A percentile compares a stretch with the other conserved stretches of the same genome.
These are phyloP conservation scores for Prillingera fragicola DNA, from an alignment of 1,284 basidiomycete genomes.

Conservation along the genomic window DNA sequence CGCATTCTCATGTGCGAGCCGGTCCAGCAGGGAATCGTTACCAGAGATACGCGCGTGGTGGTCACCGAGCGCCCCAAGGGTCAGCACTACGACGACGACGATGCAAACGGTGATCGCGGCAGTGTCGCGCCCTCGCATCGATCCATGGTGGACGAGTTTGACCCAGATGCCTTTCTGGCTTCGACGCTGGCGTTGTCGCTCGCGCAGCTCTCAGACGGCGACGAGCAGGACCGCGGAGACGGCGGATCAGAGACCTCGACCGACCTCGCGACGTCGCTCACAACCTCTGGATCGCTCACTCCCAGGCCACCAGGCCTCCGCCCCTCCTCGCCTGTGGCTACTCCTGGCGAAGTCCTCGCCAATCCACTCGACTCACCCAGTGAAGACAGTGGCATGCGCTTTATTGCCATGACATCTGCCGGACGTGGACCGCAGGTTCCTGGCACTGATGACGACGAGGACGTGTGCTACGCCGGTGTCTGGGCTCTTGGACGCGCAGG, in stretches of 20 bases:
- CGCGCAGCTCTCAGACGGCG: too few relatives aligned
- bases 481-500: conserved; percentile 67
- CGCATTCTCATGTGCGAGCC: conserved; percentile 56
- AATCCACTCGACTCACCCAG: conserved; percentile 10
- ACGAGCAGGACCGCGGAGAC: too few relatives aligned
- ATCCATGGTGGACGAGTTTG: conserved; percentile 32
- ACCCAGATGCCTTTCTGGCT: conserved; percentile 29
- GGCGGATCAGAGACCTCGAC: too few relatives aligned
- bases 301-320: conserved; percentile 30
- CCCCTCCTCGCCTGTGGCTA: conserved; percentile 26
- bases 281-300: conserved; percentile 43
- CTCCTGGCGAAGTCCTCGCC: conserved; percentile 18
- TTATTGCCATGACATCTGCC: conserved; percentile 2
- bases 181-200: too few relatives aligned
- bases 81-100: conserved; percentile 17
- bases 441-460: conserved; percentile 11
- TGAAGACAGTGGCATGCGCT: conserved; percentile 14
- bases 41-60: conserved; percentile 56
- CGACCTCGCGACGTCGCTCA: conserved; percentile 1
- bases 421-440: conserved; percentile 1
- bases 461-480: conserved; percentile 40
- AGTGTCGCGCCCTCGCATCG: conserved; percentile 27
- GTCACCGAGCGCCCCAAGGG: conserved; percentile 40
- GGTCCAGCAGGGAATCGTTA: conserved; percentile 62
- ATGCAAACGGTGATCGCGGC: conserved; percentile 13